A percentile compares a stretch with the other conserved stretches of the same genome.
These are phyloP conservation scores for Coleophoma eucalyptorum DNA, from an alignment of 2,329 filamentous ascomycete species.

Conservation along the genomic window DNA sequence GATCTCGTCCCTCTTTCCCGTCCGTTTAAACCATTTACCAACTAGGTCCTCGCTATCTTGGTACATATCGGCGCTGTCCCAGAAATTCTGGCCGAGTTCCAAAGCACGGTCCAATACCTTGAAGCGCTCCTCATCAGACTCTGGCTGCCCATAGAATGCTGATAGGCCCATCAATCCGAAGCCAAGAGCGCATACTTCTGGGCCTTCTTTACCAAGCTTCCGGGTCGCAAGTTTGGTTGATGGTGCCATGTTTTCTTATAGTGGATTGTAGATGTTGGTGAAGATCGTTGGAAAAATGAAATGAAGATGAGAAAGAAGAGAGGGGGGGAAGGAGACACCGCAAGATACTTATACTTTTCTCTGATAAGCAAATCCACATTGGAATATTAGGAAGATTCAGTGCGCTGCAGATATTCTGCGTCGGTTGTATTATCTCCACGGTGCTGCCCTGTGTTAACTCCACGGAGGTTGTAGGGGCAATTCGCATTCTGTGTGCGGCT, in stretches of 20 bases:
- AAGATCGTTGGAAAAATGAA: background rate
- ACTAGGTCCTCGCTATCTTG: slow-evolving; percentile 42
- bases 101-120: slow-evolving; percentile 34
- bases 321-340: too few species aligned
- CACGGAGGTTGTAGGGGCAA: too few species aligned
- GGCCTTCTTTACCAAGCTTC: slow-evolving; percentile 23
- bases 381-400: too few species aligned
- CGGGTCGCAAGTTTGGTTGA: slow-evolving; percentile 16
- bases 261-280: slow-evolving; percentile 1
- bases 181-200: slow-evolving; percentile 20
- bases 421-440: too few species aligned
- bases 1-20: slow-evolving; percentile 39
- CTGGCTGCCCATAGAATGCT: slow-evolving; percentile 25
- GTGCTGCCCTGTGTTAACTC: too few species aligned
- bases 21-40: slow-evolving; percentile 43
- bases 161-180: slow-evolving; percentile 24
- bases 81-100: slow-evolving; percentile 33
- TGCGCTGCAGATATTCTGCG: too few species aligned
- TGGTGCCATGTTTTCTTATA: background rate
- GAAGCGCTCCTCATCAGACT: slow-evolving; percentile 32
- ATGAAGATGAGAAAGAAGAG: background rate
- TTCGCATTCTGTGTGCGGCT: too few species aligned
- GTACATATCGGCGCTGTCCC: slow-evolving; percentile 35
- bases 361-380: too few species aligned
- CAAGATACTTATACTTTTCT: too few species aligned